Evolutionary conservation across 257 asterid species (phyloP).

Genomic region (Plantago elongata): DNA sequence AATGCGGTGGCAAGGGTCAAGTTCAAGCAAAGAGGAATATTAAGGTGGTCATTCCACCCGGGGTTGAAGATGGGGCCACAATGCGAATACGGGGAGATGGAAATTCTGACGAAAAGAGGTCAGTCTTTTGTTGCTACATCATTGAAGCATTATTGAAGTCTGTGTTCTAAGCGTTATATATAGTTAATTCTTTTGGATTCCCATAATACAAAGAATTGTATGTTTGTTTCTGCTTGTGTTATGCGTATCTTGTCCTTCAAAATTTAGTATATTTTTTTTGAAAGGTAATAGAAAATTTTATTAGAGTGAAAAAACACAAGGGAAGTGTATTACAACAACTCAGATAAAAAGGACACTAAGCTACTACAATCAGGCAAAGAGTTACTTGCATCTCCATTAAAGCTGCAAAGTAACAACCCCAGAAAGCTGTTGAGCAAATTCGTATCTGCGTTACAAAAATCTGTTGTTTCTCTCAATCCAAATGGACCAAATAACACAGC

Average conservation of each 20-base stretch:
- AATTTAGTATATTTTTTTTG: too few species aligned
- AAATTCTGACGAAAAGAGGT: conserved; percentile 75
- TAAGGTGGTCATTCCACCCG: conserved; percentile 78
- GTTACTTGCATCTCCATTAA: too few species aligned
- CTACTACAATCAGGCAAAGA: too few species aligned
- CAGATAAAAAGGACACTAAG: too few species aligned
- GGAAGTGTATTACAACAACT: too few species aligned
- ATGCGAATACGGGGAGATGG: conserved; percentile 92
- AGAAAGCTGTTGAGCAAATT: too few species aligned
- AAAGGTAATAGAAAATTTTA: too few species aligned
- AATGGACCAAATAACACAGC: too few species aligned
- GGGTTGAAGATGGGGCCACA: conserved; percentile 68
- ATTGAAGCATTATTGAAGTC: background rate
- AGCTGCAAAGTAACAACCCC: too few species aligned
- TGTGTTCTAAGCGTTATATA: background rate
- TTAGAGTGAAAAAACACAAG: too few species aligned
- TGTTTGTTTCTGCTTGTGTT: background rate
- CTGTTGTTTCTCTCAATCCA: too few species aligned
- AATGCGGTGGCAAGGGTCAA: conserved; percentile 70
- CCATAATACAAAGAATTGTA: conserved; percentile 2
- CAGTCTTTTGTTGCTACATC: conserved; percentile 6
- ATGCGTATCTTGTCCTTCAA: background rate
- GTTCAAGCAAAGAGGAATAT: conserved; percentile 56
- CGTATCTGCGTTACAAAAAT: too few species aligned
- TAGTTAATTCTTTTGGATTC: conserved; percentile 1